Base-by-base conservation (phyloP, 2,329 filamentous ascomycete genomes). In the Fusarium sp. region DNA sequence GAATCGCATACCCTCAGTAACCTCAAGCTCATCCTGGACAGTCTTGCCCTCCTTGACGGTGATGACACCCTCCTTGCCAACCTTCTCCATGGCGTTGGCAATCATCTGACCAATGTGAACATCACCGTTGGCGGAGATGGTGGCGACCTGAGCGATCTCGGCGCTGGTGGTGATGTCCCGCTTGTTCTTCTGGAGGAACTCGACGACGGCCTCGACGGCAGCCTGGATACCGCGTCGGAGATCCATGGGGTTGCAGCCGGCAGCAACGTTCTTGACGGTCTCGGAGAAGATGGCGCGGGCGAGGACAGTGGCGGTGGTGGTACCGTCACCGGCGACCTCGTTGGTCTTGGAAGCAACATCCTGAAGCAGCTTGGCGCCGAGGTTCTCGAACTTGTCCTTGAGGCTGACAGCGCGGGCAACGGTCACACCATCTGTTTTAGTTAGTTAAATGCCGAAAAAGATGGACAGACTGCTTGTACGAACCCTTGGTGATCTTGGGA, bases 31-130 rank as follows among this genome's bases (percentile, higher is more conserved):
- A 76, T 99, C 96, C 77, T 92, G 90, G 79, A 97, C 91, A 66
- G 96, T 98, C 91, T 98, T 99, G 81, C 96, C 96, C 88, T 99
- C 96, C 91, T 99, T 99, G 79, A 98, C 95, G 64, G 96, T 99
- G 82, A 99, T 99, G 79, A 99, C 96, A 87, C 96, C 96, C 86
- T 99, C 96, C 89, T 99, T 99, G 83, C 96, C 96, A 71, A 99
- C 96, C 89, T 97, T 97, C 89, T 99, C 96, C 96, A 99, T 99
- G 75, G 96, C 96, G 80, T 90, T 97, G 79, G 96, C 94, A 81
- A 99, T 96, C 79, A 99, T 89, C 84, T 93, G 90, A 77, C 96
- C 96, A 78, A 99, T 93, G 84, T 97, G 94, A 64, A 89, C 89
- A 80, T 99, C 96, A 75, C 96, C 96, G 84, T 99, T 99, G 81